Conservation (phyloP, 768 basidiomycete species). For the Agaricus bisporus region DNA sequence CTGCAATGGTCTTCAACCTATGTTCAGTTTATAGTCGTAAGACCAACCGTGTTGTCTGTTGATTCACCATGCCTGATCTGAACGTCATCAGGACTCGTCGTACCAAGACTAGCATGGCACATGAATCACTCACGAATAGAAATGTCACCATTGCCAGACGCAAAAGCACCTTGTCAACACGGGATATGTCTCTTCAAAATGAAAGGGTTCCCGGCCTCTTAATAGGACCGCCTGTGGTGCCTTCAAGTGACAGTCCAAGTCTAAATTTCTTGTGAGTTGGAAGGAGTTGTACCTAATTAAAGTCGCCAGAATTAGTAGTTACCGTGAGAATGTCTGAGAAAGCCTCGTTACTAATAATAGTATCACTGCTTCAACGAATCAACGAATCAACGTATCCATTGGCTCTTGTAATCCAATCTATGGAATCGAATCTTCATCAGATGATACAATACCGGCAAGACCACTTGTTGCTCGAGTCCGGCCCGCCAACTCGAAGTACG, state of each 20-base stretch:
- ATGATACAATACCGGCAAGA: not conserved
- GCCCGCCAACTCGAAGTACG: not conserved
- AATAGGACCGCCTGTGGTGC: too few relatives aligned
- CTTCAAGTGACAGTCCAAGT: too few relatives aligned
- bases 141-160: slow-evolving; percentile 26
- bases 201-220: too few relatives aligned
- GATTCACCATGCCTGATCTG: slow-evolving; percentile 78
- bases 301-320: too few relatives aligned
- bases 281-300: too few relatives aligned
- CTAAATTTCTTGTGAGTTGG: too few relatives aligned
- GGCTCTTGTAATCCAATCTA: too few relatives aligned
- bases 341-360: too few relatives aligned
- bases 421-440: not conserved
- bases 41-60: slow-evolving; percentile 61
- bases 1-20: slow-evolving; percentile 14
- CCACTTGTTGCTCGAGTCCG: not conserved
- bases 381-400: not conserved
- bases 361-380: not conserved
- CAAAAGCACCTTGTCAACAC: too few relatives aligned
- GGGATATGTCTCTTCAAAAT: not conserved
- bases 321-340: too few relatives aligned
- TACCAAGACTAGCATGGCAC: not conserved
- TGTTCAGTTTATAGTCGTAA: not conserved
- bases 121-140: slow-evolving; percentile 29
- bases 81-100: not conserved